Percentiles rank a stretch among this genome's conserved stretches.
phyloP scores from a whole-genome alignment of 2,329 filamentous ascomycete species.

The Fusarium cyanostomum region DNA sequence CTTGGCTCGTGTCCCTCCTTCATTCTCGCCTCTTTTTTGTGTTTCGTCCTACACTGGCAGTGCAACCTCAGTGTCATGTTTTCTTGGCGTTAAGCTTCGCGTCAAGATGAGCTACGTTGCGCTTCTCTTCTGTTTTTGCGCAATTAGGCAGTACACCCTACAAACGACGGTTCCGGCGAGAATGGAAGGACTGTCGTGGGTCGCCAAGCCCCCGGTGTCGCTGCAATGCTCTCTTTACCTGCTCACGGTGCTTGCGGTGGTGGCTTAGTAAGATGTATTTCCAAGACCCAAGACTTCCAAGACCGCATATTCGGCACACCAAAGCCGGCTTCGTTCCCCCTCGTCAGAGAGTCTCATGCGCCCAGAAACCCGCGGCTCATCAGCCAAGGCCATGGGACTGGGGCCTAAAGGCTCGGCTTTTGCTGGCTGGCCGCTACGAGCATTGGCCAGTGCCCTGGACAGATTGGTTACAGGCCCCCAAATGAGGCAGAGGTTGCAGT shows the following conservation, averaged over 20 bases:
- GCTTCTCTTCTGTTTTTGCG: not conserved
- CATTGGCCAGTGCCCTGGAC: conserved; percentile 32
- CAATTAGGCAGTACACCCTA: not conserved
- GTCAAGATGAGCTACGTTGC: not conserved
- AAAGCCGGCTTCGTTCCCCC: conserved; percentile 39
- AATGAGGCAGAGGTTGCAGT: conserved; percentile 1
- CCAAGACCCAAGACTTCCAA: conserved; percentile 39
- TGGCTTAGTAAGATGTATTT: conserved; percentile 23
- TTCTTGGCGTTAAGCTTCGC: conserved; percentile 19
- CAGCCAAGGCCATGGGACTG: conserved; percentile 41
- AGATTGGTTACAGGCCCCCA: conserved; percentile 26
- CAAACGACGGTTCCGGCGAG: not conserved
- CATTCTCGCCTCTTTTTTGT: conserved; percentile 24
- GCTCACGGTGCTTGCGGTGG: conserved; percentile 6
- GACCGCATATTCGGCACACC: conserved; percentile 41
- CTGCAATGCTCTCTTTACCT: not conserved
- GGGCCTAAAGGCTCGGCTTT: conserved; percentile 35
- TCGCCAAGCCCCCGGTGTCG: conserved; percentile 5
- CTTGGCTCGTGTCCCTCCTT: conserved; percentile 9
- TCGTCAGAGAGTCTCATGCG: conserved; percentile 28
- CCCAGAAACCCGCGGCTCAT: conserved; percentile 37
- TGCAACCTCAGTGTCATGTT: conserved; percentile 30
- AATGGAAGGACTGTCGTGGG: not conserved
- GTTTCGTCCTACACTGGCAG: conserved; percentile 32
- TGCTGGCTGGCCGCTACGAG: conserved; percentile 21